Evolutionary conservation across 345 rosid species (phyloP), one percentile per base, ranked within the genome.

Genomic region (Brassica cretica): DNA sequence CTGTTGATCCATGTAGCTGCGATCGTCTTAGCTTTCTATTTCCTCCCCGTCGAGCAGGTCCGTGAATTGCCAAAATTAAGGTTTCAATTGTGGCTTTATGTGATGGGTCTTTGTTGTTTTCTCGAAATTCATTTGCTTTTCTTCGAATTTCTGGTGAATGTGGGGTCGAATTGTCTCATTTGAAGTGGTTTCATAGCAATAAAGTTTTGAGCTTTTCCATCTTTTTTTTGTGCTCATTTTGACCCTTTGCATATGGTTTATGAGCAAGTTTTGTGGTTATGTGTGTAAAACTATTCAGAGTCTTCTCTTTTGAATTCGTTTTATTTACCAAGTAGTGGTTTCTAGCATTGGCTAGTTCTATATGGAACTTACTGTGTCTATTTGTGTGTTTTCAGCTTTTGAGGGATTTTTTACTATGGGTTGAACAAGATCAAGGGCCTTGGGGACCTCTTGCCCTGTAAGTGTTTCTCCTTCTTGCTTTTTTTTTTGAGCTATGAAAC

Each of bases 361-460:
- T 62, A n/a, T 49, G 58, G 27, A 56, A 61, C 59, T 66, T 81
- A 78, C 82, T 72, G 16, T 61, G 1, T 70, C 6, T 29, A 9
- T 75, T 21, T 21, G 24, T 21, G 24, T 21, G 24, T 21, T 21
- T 86, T 84, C 94, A 95, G 99, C 86, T 90, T 14, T 72, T 95
- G 82, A 95, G 87, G 91, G 94, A 91, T 76, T 95, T 95, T 87
- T 82, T 95, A 70, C 53, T 86, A 85, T 95, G 99, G 99, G 98
- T 95, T 82, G 89, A 93, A 30, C 77, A 84, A 79, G 96, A 95
- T 81, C 93, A 93, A 70, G 99, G 99, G 35, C 88, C 93, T 60
- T 95, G 98, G 98, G 99, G 99, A 78, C 99, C 99, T 3, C 85
- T 95, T 27, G 97, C 85, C 18, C 73, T 95, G 99, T 95, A 86